A percentile compares a stretch with the other conserved stretches of the same genome.
phyloP scores from a whole-genome alignment of 2,329 filamentous ascomycete genomes.

The Rugonectria rugulosa region DNA sequence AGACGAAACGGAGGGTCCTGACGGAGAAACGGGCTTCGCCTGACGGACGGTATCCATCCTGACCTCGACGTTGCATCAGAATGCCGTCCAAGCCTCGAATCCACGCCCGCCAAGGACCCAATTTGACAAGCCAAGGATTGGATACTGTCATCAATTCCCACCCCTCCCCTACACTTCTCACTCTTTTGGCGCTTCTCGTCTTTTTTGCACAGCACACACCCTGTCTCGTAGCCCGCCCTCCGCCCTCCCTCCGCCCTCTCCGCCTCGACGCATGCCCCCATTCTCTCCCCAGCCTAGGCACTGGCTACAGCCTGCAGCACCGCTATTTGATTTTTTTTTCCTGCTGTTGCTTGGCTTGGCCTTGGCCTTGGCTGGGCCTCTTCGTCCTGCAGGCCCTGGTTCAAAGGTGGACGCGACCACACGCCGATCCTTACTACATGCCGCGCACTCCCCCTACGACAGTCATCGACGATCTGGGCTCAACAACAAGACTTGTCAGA shows the following conservation, averaged over 20 bases:
- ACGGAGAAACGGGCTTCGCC: slow-evolving; percentile 32
- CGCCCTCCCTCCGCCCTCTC: slow-evolving; percentile 21
- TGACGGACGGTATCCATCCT: no score
- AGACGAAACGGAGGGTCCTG: slow-evolving; percentile 20
- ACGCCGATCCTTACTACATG: slow-evolving; percentile 13
- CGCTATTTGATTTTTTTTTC: neutral
- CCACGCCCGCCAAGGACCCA: slow-evolving; percentile 9
- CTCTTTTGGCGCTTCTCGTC: neutral
- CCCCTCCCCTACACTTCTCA: neutral
- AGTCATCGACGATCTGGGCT: slow-evolving; percentile 13
- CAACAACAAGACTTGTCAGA: neutral
- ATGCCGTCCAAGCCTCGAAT: slow-evolving; percentile 4
- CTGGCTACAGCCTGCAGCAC: no score
- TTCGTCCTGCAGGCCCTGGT: no score
- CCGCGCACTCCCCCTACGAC: slow-evolving; percentile 14
- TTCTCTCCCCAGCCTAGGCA: slow-evolving; percentile 8
- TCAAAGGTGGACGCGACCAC: slow-evolving; percentile 18
- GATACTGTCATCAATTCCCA: slow-evolving; percentile 9
- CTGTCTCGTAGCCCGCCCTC: neutral
- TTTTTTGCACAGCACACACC: no score
- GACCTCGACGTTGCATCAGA: slow-evolving; percentile 34
- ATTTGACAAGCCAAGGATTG: slow-evolving; percentile 12
- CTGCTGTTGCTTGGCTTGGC: slow-evolving; percentile 2
- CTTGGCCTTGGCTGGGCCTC: slow-evolving; percentile 4
- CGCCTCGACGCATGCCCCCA: slow-evolving; percentile 20